Base-by-base conservation (phyloP, 169 alveolate species). In the Neospora caninum region DNA sequence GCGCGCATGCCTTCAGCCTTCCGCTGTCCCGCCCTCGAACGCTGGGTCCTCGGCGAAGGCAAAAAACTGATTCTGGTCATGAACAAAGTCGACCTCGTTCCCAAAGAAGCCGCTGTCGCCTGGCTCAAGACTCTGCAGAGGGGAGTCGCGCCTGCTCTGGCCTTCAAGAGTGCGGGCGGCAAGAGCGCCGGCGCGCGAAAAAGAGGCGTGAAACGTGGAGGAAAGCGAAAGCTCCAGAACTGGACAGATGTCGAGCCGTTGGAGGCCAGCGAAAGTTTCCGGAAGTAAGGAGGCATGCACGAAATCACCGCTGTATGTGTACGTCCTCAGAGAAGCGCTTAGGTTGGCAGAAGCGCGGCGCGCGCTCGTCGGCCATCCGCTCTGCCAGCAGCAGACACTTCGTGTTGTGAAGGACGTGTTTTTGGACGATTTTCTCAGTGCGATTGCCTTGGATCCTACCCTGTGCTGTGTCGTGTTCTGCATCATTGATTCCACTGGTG, bases 31-130 rank as follows among this genome's bases (percentile, higher is more conserved):
- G 98, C 97, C 89, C 93, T 98, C 70, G 99, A 98, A 95, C 96
- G 97, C 91, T 96, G 95, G 93, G 97, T 97, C 16, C 84, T 98
- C 91, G 95, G 97, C 80, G 95, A 92, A 80, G 98, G 98, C 34
- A 98, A 98, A 95, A 98, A 97, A 94, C 94, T 98, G 38, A 96
- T 98, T 67, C 93, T 98, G 39, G 97, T 98, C 70, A 94, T 98
- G 87, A 98, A 98, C 95, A 98, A 98, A 94, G 97, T 98, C 22
- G 99, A 98, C 95, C 95, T 98, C 93, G 98, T 98, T 41, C 99
- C 99, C n/a, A 96, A 97, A 41, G 97, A 97, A 43, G 97, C 96
- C 27, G 97, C 94, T 10, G 93, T 83, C 42, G 93, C 94, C 49
- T 97, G 97, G 97, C 87, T 95, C 78, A 82, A 58, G 86, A 91